Evolutionary conservation across 148 eudicot genomes (phyloP).

Genomic region (Rhododendron griersonianum): DNA sequence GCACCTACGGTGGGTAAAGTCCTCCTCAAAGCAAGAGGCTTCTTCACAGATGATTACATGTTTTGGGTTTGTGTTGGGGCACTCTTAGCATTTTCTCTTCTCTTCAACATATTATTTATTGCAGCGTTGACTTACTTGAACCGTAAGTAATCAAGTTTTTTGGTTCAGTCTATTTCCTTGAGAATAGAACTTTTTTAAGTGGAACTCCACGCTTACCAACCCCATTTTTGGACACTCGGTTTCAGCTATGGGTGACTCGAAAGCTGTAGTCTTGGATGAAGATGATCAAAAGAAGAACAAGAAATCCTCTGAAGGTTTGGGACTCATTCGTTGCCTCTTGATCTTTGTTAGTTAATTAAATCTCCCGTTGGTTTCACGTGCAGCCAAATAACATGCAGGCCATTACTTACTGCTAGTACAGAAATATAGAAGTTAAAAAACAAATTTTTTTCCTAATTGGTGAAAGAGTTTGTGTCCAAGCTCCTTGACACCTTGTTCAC

Average conservation of each 20-base stretch:
- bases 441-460: not conserved
- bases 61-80: constrained; percentile 67
- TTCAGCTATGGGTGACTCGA: constrained; percentile 59
- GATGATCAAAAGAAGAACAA: constrained; percentile 24
- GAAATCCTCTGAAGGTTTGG: constrained; percentile 21
- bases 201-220: not conserved
- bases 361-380: not conserved
- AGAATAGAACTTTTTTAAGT: not conserved
- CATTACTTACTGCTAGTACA: not conserved
- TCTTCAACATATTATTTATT: constrained; percentile 62
- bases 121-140: constrained; percentile 47
- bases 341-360: not conserved
- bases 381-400: not conserved
- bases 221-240: not conserved
- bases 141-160: constrained; percentile 35
- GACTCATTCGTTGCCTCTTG: not conserved
- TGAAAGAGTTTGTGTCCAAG: not conserved
- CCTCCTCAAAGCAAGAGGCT: constrained; percentile 62
- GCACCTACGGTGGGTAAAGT: constrained; percentile 63
- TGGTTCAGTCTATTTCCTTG: not conserved
- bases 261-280: constrained; percentile 31
- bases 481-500: not conserved
- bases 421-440: not conserved
- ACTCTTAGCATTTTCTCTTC: constrained; percentile 55
- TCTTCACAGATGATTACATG: constrained; percentile 52